Conservation (phyloP, 2,329 filamentous ascomycete species). For the Epichloe aotearoae region DNA sequence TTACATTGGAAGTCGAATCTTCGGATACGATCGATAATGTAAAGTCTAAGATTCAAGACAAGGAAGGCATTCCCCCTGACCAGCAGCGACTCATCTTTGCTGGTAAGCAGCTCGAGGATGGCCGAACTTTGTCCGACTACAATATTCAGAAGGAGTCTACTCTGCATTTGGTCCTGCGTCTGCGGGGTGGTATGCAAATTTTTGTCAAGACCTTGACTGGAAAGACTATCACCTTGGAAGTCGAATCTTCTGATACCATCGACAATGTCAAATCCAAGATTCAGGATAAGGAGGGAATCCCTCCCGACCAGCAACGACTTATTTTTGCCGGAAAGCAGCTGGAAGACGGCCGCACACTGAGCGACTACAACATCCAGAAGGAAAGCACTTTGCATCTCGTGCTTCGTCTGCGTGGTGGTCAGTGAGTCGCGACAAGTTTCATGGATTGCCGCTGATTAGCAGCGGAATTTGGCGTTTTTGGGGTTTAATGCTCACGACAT, state of each 20-base stretch:
- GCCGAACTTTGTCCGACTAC: constrained; percentile 83
- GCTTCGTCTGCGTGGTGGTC: constrained; percentile 64
- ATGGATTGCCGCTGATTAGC: constrained; percentile 37
- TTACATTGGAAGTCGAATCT: constrained; percentile 81
- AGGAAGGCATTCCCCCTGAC: constrained; percentile 92
- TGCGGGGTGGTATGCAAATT: constrained; percentile 82
- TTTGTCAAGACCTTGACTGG: constrained; percentile 81
- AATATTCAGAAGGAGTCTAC: constrained; percentile 93
- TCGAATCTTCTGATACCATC: constrained; percentile 80
- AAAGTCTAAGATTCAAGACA: constrained; percentile 85
- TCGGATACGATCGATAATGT: constrained; percentile 91
- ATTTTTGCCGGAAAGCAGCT: constrained; percentile 93
- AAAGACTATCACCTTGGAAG: constrained; percentile 89
- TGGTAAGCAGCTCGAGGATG: constrained; percentile 87
- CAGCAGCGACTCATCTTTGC: constrained; percentile 91
- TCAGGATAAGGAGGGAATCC: constrained; percentile 85
- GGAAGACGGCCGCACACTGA: constrained; percentile 80
- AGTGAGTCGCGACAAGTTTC: constrained; percentile 43
- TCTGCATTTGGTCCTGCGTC: constrained; percentile 67
- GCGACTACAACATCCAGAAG: constrained; percentile 96
- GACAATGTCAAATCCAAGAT: constrained; percentile 95
- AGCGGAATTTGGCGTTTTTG: constrained; percentile 54
- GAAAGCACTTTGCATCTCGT: constrained; percentile 73
- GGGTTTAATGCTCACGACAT: background rate
- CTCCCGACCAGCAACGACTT: constrained; percentile 84